Percentiles rank a stretch among this genome's conserved stretches.
phyloP scores from a whole-genome alignment of 305 asterid genomes.

The Fraxinus latifolia region DNA sequence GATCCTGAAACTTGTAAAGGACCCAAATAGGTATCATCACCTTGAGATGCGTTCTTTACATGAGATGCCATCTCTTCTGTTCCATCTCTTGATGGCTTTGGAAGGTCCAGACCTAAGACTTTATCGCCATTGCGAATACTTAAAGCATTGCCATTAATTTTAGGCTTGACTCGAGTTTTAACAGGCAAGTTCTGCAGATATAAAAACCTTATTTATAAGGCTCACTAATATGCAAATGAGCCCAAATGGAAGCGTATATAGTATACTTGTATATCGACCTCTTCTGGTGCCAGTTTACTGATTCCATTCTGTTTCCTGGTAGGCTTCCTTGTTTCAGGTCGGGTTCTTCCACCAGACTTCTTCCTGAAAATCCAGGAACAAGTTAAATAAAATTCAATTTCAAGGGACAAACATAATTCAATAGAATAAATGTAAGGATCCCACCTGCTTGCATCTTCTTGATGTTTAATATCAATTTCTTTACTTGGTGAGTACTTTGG shows the following conservation, averaged over 20 bases:
- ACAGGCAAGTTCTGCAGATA: slow-evolving; percentile 53
- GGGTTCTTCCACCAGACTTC: slow-evolving; percentile 59
- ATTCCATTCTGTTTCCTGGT: slow-evolving; percentile 61
- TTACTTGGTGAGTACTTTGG: slow-evolving; percentile 94
- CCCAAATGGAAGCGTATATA: not conserved
- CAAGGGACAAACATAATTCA: slow-evolving; percentile 1
- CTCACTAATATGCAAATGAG: not conserved
- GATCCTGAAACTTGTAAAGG: slow-evolving; percentile 90
- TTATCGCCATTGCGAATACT: slow-evolving; percentile 39
- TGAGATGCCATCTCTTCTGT: slow-evolving; percentile 61
- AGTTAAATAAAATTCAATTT: not conserved
- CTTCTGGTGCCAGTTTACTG: slow-evolving; percentile 69
- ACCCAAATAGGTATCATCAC: slow-evolving; percentile 68
- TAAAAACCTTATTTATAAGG: not conserved
- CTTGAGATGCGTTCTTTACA: slow-evolving; percentile 79
- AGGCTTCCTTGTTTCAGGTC: slow-evolving; percentile 65
- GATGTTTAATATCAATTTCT: slow-evolving; percentile 89
- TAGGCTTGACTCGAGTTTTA: slow-evolving; percentile 45
- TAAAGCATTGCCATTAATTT: slow-evolving; percentile 29
- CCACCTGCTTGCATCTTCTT: slow-evolving; percentile 72
- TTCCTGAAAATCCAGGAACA: slow-evolving; percentile 38
- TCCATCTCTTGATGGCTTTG: slow-evolving; percentile 40
- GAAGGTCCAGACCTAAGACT: slow-evolving; percentile 34
- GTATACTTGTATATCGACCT: slow-evolving; percentile 39
- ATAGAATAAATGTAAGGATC: not conserved